Conservation (phyloP, 1,139 yeast species). For the Saccharomycopsis hybrid region DNA sequence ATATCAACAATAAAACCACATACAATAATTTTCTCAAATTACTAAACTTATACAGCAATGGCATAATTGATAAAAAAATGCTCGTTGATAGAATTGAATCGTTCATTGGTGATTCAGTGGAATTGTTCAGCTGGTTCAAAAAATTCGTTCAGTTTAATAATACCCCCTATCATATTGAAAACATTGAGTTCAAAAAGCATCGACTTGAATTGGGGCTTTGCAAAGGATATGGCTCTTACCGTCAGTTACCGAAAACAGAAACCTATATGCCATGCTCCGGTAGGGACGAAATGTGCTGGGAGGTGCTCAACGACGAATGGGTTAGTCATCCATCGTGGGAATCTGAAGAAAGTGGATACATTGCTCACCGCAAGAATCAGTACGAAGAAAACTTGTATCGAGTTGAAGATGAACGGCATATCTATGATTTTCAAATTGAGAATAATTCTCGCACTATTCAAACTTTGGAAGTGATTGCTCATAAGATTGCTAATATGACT, state of each 20-base stretch:
- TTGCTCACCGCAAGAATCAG: slow-evolving; percentile 96
- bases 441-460: slow-evolving; percentile 92
- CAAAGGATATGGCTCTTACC: slow-evolving; percentile 63
- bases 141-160: slow-evolving; percentile 84
- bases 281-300: slow-evolving; percentile 99
- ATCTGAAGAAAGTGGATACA: slow-evolving; percentile 95
- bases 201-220: slow-evolving; percentile 57
- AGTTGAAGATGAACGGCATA: slow-evolving; percentile 96
- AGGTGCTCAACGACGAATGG: slow-evolving; percentile 97
- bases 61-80: slow-evolving; percentile 76
- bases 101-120: slow-evolving; percentile 75
- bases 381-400: slow-evolving; percentile 93
- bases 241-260: slow-evolving; percentile 89
- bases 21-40: slow-evolving; percentile 89
- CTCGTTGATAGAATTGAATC: slow-evolving; percentile 80
- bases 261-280: slow-evolving; percentile 98
- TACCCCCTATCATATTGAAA: slow-evolving; percentile 73
- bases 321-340: slow-evolving; percentile 99
- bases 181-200: slow-evolving; percentile 78
- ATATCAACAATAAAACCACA: slow-evolving; percentile 81
- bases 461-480: slow-evolving; percentile 90
- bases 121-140: slow-evolving; percentile 86
- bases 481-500: slow-evolving; percentile 88
- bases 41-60: slow-evolving; percentile 81
- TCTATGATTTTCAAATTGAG: slow-evolving; percentile 92